These are phyloP conservation scores for Guadua angustifolia DNA, from an alignment of 176 grass and related monocot species.

Conservation along the genomic window DNA sequence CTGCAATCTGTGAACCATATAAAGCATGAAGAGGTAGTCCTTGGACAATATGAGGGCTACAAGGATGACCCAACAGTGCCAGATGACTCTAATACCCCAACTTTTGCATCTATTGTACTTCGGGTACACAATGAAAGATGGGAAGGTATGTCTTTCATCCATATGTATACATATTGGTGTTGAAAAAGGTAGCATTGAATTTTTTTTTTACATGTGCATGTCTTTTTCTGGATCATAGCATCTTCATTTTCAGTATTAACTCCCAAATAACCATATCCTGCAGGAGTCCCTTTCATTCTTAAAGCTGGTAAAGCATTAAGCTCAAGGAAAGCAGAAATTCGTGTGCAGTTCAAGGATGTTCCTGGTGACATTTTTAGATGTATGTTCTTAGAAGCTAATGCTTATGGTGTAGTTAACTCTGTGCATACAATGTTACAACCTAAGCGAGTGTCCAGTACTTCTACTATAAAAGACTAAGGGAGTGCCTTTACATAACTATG, in stretches of 20 bases:
- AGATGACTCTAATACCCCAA: conserved; percentile 94
- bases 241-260: conserved; percentile 29
- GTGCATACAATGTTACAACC: neutral
- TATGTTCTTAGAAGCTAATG: conserved; percentile 46
- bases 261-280: conserved; percentile 41
- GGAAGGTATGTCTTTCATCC: conserved; percentile 69
- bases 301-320: conserved; percentile 98
- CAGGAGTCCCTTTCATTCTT: conserved; percentile 98
- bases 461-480: neutral
- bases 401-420: conserved; percentile 7
- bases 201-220: neutral
- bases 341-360: conserved; percentile 99
- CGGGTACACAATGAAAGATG: conserved; percentile 97
- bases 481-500: conserved; percentile 26
- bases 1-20: conserved; percentile 92
- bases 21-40: conserved; percentile 86
- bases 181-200: neutral
- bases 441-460: conserved; percentile 12
- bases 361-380: conserved; percentile 99
- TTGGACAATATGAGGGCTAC: conserved; percentile 98
- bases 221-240: conserved; percentile 12
- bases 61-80: conserved; percentile 95
- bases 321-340: conserved; percentile 97
- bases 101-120: conserved; percentile 91
- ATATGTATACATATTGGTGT: conserved; percentile 15